These are phyloP conservation scores for Flaveria bidentis DNA, from an alignment of 129 eudicot genomes.

Conservation along the genomic window DNA sequence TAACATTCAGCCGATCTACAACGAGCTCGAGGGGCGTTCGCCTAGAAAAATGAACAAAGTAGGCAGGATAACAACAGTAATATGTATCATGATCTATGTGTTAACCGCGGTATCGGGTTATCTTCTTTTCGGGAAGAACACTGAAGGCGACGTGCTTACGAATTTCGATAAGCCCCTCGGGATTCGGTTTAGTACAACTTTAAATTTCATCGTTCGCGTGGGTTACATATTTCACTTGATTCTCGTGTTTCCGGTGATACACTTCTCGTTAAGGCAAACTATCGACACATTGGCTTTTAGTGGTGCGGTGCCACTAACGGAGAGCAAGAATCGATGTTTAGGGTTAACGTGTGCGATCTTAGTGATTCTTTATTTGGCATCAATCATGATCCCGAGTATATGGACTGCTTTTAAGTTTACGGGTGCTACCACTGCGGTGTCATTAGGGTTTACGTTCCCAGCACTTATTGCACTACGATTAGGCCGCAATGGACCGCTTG, in stretches of 20 bases:
- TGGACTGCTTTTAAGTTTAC: constrained; percentile 96
- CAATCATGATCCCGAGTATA: constrained; percentile 73
- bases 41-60: constrained; percentile 74
- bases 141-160: constrained; percentile 80
- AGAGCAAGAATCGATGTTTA: constrained; percentile 68
- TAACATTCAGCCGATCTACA: constrained; percentile 85
- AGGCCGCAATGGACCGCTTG: constrained; percentile 44
- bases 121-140: constrained; percentile 74
- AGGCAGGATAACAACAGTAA: constrained; percentile 62
- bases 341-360: constrained; percentile 52
- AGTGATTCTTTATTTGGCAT: constrained; percentile 46
- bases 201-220: constrained; percentile 67
- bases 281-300: constrained; percentile 58
- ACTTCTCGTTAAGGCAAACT: constrained; percentile 79
- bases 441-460: constrained; percentile 82
- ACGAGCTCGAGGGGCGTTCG: constrained; percentile 74
- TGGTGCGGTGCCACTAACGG: constrained; percentile 49
- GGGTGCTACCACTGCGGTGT: constrained; percentile 89
- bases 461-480: constrained; percentile 68
- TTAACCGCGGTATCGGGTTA: constrained; percentile 82
- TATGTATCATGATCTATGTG: constrained; percentile 70
- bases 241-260: constrained; percentile 89
- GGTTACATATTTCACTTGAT: constrained; percentile 78
- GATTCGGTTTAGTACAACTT: constrained; percentile 56
- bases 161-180: constrained; percentile 85